Base-by-base conservation (phyloP, 2,329 filamentous ascomycete genomes). In the Ceratocystis albifundus region DNA sequence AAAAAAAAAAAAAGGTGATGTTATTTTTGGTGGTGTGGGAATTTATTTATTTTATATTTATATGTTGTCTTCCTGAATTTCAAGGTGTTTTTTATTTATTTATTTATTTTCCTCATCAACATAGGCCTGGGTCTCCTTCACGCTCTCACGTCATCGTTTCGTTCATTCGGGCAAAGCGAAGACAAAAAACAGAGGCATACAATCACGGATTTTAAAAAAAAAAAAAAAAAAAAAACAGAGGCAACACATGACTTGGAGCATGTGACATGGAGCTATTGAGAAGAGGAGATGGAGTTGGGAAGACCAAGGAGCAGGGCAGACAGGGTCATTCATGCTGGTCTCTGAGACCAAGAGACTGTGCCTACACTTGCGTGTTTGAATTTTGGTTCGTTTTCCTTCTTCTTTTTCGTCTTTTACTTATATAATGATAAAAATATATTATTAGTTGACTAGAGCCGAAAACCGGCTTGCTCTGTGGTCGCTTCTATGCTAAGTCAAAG, bases 201-300 rank as follows among this genome's bases (percentile, higher is more conserved):
- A n/a, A n/a, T n/a, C n/a, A n/a, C n/a, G n/a, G n/a, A n/a, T n/a
- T n/a, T n/a, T n/a, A n/a, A n/a, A n/a, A n/a, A n/a, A 59, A 4
- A 59, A 17, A 59, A 59, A 2, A 20, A 8, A 59, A 15, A 59
- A 4, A 59, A 17, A 59, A 59, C 4, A 20, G n/a, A 59, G 25
- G n/a, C n/a, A n/a, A n/a, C 53, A 59, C 53, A 59, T 59, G 53
- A 59, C 53, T 59, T 17, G 7, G 28, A 32, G 28, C 53, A 59
- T 59, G 53, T 59, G 28, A 59, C 53, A 36, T 36, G 53, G 25
- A 10, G 28, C 28, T 28, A 10, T 12, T 36, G 32, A 10, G 32
- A 36, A 36, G 32, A 36, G 7, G 32, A 36, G 32, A 36, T 10
- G 32, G 32, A 36, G 7, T 10, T 36, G 32, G 32, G 32, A 36